A percentile compares a stretch with the other conserved stretches of the same genome.
Conservation (phyloP, 495 filamentous ascomycete genomes). For the Pyrenopolyporus hunteri region DNA sequence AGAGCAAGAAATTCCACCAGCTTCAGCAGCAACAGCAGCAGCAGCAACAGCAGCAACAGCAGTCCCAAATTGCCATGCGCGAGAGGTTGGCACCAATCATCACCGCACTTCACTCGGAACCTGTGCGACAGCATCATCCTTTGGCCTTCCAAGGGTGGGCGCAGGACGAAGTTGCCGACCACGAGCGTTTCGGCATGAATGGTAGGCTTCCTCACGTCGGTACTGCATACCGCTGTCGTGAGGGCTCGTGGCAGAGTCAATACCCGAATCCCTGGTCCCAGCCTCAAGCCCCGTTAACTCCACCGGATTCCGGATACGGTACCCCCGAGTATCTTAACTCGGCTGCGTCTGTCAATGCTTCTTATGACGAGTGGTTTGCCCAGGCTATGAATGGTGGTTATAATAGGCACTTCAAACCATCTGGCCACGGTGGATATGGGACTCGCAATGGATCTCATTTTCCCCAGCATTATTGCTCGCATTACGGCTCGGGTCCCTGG, state of each 20-base stretch:
- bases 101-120: slow-evolving; percentile 71
- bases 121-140: slow-evolving; percentile 45
- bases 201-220: slow-evolving; percentile 52
- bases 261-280: slow-evolving; percentile 42
- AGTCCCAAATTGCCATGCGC: slow-evolving; percentile 46
- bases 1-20: slow-evolving; percentile 63
- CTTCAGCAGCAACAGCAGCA: slow-evolving; percentile 45
- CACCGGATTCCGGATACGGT: slow-evolving; percentile 58
- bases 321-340: slow-evolving; percentile 58
- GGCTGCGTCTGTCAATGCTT: slow-evolving; percentile 49
- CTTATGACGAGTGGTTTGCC: slow-evolving; percentile 55
- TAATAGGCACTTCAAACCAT: slow-evolving; percentile 57
- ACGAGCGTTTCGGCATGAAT: slow-evolving; percentile 53
- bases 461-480: slow-evolving; percentile 52
- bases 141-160: slow-evolving; percentile 56
- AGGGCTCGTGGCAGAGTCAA: slow-evolving; percentile 52
- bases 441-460: slow-evolving; percentile 41
- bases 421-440: slow-evolving; percentile 42
- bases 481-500: slow-evolving; percentile 65
- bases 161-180: slow-evolving; percentile 58
- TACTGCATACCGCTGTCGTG: slow-evolving; percentile 53
- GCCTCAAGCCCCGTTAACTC: slow-evolving; percentile 52
- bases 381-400: slow-evolving; percentile 47
- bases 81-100: slow-evolving; percentile 62
- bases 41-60: slow-evolving; percentile 25